Percentiles rank a stretch among this genome's conserved stretches.
These are phyloP conservation scores for Corynascus novoguineensis DNA, from an alignment of 495 filamentous ascomycete genomes.

Conservation along the genomic window DNA sequence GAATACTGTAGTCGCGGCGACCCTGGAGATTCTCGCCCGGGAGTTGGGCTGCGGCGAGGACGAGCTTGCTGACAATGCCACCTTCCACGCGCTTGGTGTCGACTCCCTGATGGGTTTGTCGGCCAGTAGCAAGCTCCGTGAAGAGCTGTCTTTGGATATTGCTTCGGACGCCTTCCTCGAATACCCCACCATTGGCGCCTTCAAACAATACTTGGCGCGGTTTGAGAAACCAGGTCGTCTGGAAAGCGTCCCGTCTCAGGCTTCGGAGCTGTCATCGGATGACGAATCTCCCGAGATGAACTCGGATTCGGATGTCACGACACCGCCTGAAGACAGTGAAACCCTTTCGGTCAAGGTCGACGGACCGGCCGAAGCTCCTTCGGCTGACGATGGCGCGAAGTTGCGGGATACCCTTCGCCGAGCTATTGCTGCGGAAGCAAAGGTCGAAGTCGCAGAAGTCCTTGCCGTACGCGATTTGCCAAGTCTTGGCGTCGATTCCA, in stretches of 20 bases:
- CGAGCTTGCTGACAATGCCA: conserved; percentile 53
- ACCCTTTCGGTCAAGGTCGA: conserved; percentile 39
- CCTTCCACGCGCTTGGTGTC: conserved; percentile 54
- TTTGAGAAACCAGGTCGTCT: conserved; percentile 40
- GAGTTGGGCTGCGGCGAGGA: conserved; percentile 59
- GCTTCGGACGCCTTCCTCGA: conserved; percentile 50
- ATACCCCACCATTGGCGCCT: conserved; percentile 50
- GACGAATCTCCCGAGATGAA: conserved; percentile 39
- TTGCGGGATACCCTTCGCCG: conserved; percentile 50
- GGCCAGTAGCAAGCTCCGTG: conserved; percentile 49
- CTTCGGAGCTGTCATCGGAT: conserved; percentile 35
- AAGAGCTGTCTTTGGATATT: conserved; percentile 54
- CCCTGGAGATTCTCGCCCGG: conserved; percentile 59
- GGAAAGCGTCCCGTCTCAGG: conserved; percentile 21
- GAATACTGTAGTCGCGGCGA: conserved; percentile 37
- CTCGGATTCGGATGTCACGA: conserved; percentile 45
- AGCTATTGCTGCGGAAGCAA: conserved; percentile 65
- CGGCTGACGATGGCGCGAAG: conserved; percentile 33
- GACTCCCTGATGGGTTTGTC: conserved; percentile 56
- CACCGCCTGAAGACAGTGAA: conserved; percentile 43
- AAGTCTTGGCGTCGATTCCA: conserved; percentile 56
- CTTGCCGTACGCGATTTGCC: conserved; percentile 45
- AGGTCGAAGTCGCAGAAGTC: conserved; percentile 59
- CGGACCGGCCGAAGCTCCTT: neutral
- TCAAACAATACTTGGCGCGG: conserved; percentile 53